Evolutionary conservation across 2,329 filamentous ascomycete genomes (phyloP).

Genomic region (Boeremia exigua): DNA sequence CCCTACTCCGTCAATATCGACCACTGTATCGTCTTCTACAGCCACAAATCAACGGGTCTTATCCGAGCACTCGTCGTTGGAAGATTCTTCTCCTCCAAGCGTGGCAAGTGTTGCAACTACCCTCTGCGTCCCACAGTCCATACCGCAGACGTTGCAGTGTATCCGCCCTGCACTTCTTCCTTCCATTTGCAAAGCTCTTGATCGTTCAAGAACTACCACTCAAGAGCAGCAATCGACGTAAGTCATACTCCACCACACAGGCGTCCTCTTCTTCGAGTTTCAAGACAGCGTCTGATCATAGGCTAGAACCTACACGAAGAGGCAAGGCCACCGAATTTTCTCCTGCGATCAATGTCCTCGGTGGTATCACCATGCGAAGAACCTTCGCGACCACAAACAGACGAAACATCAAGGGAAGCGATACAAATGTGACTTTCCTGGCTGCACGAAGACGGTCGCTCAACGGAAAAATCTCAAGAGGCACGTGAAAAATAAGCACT

Average conservation of each 20-base stretch:
- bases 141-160: not conserved
- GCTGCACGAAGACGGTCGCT: slow-evolving; percentile 4
- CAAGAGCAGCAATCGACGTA: not conserved
- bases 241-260: not conserved
- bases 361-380: slow-evolving; percentile 9
- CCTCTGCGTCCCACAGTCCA: not conserved
- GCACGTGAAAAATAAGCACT: slow-evolving; percentile 6
- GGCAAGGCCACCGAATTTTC: not conserved
- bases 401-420: slow-evolving; percentile 2
- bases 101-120: no score
- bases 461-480: slow-evolving; percentile 18
- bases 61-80: no score
- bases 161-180: not conserved
- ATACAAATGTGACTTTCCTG: slow-evolving; percentile 8
- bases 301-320: not conserved
- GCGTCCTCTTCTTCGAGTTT: not conserved
- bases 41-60: no score
- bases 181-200: not conserved
- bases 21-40: not conserved
- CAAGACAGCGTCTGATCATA: no score
- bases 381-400: slow-evolving; percentile 11
- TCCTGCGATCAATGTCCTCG: not conserved
- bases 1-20: not conserved
- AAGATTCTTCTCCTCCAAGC: no score
- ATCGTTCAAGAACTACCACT: not conserved